Conservation (phyloP, 306 rosid species). For the Macrotyloma uniflorum region DNA sequence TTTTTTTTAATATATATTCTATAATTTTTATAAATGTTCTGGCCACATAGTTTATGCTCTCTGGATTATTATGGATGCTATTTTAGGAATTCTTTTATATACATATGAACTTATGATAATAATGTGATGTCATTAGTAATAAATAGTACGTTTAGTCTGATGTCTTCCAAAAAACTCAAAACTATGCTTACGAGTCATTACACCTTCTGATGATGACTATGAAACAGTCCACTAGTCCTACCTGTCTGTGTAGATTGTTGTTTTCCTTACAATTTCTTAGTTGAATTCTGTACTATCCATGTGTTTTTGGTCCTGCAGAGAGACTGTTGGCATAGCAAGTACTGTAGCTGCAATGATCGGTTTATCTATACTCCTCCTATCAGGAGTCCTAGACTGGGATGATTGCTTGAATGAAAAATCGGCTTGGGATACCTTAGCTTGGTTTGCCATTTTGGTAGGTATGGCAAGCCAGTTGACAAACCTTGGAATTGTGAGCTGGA, state of each 20-base stretch:
- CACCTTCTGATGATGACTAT: conserved; percentile 2
- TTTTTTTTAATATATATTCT: conserved; percentile 10
- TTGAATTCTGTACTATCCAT: conserved; percentile 28
- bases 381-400: conserved; percentile 91
- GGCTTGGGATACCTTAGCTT: conserved; percentile 97
- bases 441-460: conserved; percentile 95
- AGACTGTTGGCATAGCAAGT: conserved; percentile 72
- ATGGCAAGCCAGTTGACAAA: conserved; percentile 94
- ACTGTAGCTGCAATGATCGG: conserved; percentile 95
- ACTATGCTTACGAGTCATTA: conserved; percentile 22
- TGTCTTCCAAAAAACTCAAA: background rate
- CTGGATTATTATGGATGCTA: background rate
- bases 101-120: conserved; percentile 1
- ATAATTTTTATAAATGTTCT: background rate
- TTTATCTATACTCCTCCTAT: conserved; percentile 74
- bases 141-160: background rate
- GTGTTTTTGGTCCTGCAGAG: conserved; percentile 57
- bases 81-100: background rate
- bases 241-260: background rate
- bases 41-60: conserved; percentile 23
- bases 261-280: conserved; percentile 18
- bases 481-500: conserved; percentile 85
- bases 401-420: conserved; percentile 91
- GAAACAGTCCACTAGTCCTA: background rate
- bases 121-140: background rate